Base-by-base conservation (phyloP, 192 early-diverging fungal species). In the Jimgerdemannia lactiflua region DNA sequence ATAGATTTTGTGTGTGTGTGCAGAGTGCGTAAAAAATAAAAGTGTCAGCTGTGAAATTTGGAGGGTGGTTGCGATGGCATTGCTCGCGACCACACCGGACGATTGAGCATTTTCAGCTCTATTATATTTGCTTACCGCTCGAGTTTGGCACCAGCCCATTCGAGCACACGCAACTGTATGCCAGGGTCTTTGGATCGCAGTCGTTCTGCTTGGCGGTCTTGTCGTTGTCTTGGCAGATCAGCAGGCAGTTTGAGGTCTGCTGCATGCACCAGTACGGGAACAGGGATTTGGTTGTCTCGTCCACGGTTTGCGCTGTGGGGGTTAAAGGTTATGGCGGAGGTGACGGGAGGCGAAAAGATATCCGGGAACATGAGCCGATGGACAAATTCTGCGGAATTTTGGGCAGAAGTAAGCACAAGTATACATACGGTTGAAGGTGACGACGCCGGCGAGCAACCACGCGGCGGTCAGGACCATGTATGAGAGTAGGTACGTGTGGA, bases 251-350 rank as follows among this genome's bases (percentile, higher is more conserved):
- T 4, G 77, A 66, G 6, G 42, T 49, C 59, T 78, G 77, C 20
- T 78, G 42, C 39, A 8, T 78, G 64, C 77, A 78, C 77, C 77
- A 78, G 39, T 73, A 64, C 19, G 17, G 17, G 40, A 73, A 73
- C 41, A 18, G 71, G 3, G 11, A 20, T 64, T 73, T 77, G 3
- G 70, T 72, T 14, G 29, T n/a, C 4, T 39, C 39, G 42, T 72
- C 71, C 4, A 77, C 71, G 14, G 4, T 20, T 43, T 65, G 6
- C 4, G 75, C 75, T 77, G 20, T 14, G 49, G 6, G 11, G 14
- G 14, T 59, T 59, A 59, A 6, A 6, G 49, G 49, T 59, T 0
- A 29, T 29, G 29, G 29, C 29, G 29, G 29, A 29, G 29, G 29
- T 29, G 29, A 29, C 29, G 29, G 29, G 29, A 29, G 29, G 29